phyloP scores from a whole-genome alignment of 768 basidiomycete species.

The Sistotremastrum suecicum region DNA sequence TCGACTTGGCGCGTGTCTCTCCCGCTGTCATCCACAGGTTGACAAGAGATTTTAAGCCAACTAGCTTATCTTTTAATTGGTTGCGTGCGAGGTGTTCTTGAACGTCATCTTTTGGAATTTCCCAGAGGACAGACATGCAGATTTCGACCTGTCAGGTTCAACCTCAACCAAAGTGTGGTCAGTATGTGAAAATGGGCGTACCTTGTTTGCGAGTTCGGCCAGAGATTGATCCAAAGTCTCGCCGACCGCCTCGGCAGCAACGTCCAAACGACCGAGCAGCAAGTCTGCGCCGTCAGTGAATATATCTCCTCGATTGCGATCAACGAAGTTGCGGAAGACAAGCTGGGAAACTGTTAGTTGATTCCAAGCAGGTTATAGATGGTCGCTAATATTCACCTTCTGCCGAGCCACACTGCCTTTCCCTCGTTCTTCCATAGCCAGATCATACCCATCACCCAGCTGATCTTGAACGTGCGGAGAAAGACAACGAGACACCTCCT shows the following conservation, averaged over 20 bases:
- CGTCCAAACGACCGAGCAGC: conserved; percentile 30
- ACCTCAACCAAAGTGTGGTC: conserved; percentile 5
- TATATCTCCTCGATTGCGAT: conserved; percentile 30
- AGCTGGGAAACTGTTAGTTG: conserved; percentile 18
- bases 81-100: neutral
- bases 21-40: too few relatives aligned
- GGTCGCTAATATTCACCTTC: conserved; percentile 24
- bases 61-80: too few relatives aligned
- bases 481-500: conserved; percentile 43
- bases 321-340: conserved; percentile 32
- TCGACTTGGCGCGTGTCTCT: too few relatives aligned
- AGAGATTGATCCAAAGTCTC: conserved; percentile 32
- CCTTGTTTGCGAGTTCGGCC: conserved; percentile 40
- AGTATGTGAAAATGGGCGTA: conserved; percentile 9
- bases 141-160: conserved; percentile 29
- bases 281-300: conserved; percentile 39
- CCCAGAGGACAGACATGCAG: conserved; percentile 46
- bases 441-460: conserved; percentile 36
- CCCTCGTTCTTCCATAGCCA: conserved; percentile 40
- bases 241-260: conserved; percentile 36
- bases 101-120: conserved; percentile 17
- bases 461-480: conserved; percentile 41
- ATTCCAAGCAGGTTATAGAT: neutral
- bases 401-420: conserved; percentile 44
- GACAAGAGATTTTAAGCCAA: too few relatives aligned